Evolutionary conservation across 352 stramenopile genomes (phyloP).

Genomic region (Hyaloperonospora brassicae): DNA sequence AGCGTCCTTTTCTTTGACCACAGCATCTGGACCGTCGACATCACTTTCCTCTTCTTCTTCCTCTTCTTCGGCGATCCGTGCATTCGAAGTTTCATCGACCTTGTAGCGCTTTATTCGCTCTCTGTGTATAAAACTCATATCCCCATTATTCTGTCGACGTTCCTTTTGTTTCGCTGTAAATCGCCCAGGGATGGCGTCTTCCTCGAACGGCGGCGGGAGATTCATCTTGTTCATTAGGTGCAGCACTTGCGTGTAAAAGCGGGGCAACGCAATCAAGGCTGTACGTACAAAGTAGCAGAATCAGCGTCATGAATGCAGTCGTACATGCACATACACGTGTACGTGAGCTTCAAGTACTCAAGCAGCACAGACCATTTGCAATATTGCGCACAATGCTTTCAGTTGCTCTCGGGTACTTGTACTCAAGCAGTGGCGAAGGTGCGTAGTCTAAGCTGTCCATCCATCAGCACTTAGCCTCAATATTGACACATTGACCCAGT

Average conservation of each 20-base stretch:
- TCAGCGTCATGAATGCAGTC: constrained; percentile 3
- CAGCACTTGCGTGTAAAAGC: constrained; percentile 86
- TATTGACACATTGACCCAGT: not conserved
- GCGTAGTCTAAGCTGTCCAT: constrained; percentile 70
- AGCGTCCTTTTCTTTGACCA: not conserved
- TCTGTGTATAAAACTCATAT: not conserved
- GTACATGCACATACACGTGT: not conserved
- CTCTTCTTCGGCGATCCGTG: constrained; percentile 34
- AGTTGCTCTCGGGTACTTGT: constrained; percentile 80
- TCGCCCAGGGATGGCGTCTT: constrained; percentile 50
- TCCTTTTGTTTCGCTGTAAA: constrained; percentile 35
- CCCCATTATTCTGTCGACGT: constrained; percentile 1
- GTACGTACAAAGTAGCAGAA: not conserved
- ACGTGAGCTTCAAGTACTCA: not conserved
- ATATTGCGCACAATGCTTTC: constrained; percentile 81
- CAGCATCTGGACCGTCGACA: not conserved
- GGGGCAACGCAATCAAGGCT: constrained; percentile 80
- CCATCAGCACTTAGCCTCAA: constrained; percentile 2
- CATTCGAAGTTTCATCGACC: constrained; percentile 5
- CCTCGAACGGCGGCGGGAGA: constrained; percentile 70
- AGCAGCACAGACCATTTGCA: constrained; percentile 55
- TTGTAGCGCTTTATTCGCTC: constrained; percentile 19
- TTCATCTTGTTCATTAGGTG: constrained; percentile 92
- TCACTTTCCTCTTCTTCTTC: constrained; percentile 10
- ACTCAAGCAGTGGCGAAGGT: constrained; percentile 73